A percentile compares a stretch with the other conserved stretches of the same genome.
Evolutionary conservation across 208 protist genomes (phyloP).

Genomic region (Lotmaria passim): DNA sequence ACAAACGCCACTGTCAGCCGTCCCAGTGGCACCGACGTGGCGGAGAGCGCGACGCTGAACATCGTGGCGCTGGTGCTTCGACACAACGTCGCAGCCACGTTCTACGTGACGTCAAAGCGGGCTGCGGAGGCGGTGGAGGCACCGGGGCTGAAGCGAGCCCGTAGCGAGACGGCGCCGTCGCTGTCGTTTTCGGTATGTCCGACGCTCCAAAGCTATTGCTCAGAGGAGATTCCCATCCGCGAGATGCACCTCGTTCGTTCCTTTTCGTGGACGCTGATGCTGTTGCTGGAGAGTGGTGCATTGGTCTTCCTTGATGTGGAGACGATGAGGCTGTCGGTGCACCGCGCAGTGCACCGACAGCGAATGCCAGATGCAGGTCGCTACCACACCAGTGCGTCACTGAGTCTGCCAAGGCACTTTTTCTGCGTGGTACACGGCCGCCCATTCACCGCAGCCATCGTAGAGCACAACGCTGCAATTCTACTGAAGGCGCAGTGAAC

Average conservation of each 20-base stretch:
- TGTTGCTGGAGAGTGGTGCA: conserved; percentile 76
- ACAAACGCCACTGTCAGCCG: conserved; percentile 26
- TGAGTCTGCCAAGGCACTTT: conserved; percentile 24
- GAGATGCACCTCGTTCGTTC: conserved; percentile 56
- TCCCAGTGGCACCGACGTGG: neutral
- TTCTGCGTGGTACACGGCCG: conserved; percentile 33
- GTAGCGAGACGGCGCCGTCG: conserved; percentile 12
- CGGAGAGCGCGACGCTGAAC: conserved; percentile 7
- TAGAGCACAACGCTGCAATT: conserved; percentile 67
- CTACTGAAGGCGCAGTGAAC: conserved; percentile 41
- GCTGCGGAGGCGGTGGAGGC: neutral
- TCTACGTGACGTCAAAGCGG: conserved; percentile 30
- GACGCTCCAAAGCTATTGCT: conserved; percentile 39
- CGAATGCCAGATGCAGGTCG: conserved; percentile 26
- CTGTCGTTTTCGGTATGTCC: conserved; percentile 13
- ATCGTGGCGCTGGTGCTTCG: conserved; percentile 55
- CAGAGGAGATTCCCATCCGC: conserved; percentile 62
- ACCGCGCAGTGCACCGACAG: conserved; percentile 39
- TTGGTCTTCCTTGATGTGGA: conserved; percentile 66
- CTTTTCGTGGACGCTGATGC: conserved; percentile 52
- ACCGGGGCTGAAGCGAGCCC: conserved; percentile 17
- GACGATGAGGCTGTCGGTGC: conserved; percentile 59
- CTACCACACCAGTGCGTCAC: conserved; percentile 13
- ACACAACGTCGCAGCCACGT: conserved; percentile 51
- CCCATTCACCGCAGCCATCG: conserved; percentile 38